Evolutionary conservation across 257 asterid species (phyloP).

Genomic region (Scutellaria minor): DNA sequence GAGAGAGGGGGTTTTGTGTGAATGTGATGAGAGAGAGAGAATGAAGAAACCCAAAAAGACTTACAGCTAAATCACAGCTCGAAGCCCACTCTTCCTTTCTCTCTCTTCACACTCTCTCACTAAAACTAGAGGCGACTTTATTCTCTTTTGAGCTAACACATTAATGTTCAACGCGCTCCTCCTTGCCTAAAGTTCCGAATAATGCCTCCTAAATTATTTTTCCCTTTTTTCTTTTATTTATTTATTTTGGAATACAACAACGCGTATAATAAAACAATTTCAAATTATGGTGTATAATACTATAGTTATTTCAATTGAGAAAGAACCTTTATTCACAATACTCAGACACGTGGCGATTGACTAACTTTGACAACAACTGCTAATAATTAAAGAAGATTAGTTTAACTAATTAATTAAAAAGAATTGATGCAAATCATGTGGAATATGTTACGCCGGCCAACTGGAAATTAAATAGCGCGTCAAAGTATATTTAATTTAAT

Average conservation of each 20-base stretch:
- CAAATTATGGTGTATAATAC: not conserved
- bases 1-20: slow-evolving; percentile 36
- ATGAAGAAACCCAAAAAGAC: not conserved
- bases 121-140: slow-evolving; percentile 32
- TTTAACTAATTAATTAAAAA: not conserved
- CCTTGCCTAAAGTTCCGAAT: slow-evolving; percentile 30
- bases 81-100: slow-evolving; percentile 61
- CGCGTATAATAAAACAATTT: slow-evolving; percentile 22
- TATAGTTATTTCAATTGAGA: not conserved
- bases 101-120: slow-evolving; percentile 37
- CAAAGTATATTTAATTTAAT: not conserved
- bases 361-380: slow-evolving; percentile 33
- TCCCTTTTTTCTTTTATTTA: not conserved
- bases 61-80: slow-evolving; percentile 97
- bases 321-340: not conserved
- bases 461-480: slow-evolving; percentile 41
- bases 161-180: slow-evolving; percentile 53
- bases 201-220: slow-evolving; percentile 20
- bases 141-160: slow-evolving; percentile 43
- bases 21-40: slow-evolving; percentile 37
- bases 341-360: not conserved
- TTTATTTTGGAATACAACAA: not conserved
- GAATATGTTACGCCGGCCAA: slow-evolving; percentile 38
- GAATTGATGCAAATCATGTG: not conserved
- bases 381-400: slow-evolving; percentile 1